Percentiles rank a stretch among this genome's conserved stretches.
Evolutionary conservation across 2,329 filamentous ascomycete species (phyloP).

Genomic region (Penicillium aurantiogriseum): DNA sequence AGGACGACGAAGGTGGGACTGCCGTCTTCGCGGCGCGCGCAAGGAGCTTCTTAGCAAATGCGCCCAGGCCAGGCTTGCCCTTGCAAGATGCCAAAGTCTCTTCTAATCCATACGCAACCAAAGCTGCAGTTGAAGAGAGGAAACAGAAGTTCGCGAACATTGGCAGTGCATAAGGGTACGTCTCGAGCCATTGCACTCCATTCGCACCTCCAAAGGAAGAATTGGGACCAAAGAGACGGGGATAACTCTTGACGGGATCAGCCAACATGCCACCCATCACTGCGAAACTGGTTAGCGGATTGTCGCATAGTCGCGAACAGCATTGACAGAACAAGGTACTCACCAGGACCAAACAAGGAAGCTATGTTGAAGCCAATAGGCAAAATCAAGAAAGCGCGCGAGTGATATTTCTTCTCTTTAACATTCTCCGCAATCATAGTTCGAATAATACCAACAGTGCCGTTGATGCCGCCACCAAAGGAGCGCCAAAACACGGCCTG

Average conservation of each 20-base stretch:
- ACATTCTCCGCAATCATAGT: constrained; percentile 72
- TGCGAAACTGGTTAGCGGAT: constrained; percentile 31
- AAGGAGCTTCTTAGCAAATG: constrained; percentile 30
- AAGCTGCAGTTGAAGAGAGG: constrained; percentile 53
- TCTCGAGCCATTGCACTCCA: constrained; percentile 61
- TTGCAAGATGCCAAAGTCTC: constrained; percentile 56
- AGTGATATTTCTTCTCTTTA: constrained; percentile 63
- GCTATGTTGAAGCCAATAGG: constrained; percentile 68
- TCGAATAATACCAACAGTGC: constrained; percentile 70
- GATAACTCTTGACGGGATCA: constrained; percentile 64
- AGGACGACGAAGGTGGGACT: constrained; percentile 31
- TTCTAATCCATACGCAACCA: constrained; percentile 64
- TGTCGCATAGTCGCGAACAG: constrained; percentile 40
- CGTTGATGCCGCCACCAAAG: constrained; percentile 67
- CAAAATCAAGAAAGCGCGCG: constrained; percentile 57
- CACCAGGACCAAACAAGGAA: constrained; percentile 51
- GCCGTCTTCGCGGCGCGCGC: constrained; percentile 26
- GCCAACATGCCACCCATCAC: constrained; percentile 66
- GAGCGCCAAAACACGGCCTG: constrained; percentile 65
- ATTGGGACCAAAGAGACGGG: constrained; percentile 59
- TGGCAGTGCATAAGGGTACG: constrained; percentile 67
- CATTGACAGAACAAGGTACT: constrained; percentile 35
- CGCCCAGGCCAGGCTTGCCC: constrained; percentile 48
- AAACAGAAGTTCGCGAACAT: constrained; percentile 65
- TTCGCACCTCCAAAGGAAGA: constrained; percentile 55